Base-by-base conservation (phyloP, 2,329 filamentous ascomycete genomes). In the Cladophialophora bantiana region DNA sequence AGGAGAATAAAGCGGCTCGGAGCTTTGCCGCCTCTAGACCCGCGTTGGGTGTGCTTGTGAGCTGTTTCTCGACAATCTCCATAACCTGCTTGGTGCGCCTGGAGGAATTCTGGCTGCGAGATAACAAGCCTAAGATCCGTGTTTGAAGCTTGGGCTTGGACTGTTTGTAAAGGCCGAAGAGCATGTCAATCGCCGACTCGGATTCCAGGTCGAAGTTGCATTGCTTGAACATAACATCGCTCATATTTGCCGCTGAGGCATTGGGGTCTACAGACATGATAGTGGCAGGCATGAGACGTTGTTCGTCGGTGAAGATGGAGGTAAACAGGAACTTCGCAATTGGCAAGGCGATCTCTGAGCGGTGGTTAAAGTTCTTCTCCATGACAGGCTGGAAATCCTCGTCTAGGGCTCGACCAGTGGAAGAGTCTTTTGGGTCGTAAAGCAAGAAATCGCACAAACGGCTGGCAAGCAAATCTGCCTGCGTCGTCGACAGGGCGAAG, bases 181-280 rank as follows among this genome's bases (percentile, higher is more conserved):
- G 81, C 15, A 85, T 82, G 64, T 85, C 80, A 2, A 96, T 83
- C 1, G 93, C 78, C 0, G 77, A 72, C 9, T 82, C 73, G 68
- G 92, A 85, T 76, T 98, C 94, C 32, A 97, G 81, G 1, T 87
- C 82, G 9, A 86, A 82, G 34, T 83, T 85, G 35, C 87, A 90
- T 70, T 94, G 85, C 78, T 97, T 99, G 70, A 98, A 79, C 57
- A 96, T 87, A 73, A 97, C 93, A 64, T 97, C 93, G 0, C 92
- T 94, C n/a, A 92, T 82, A n/a, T 90, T 88, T 10, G 91, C 89
- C 42, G 97, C 89, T 7, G 90, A 87, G 40, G 89, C 92, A 71
- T 97, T 95, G 1, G 89, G 82, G 78, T 94, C 94, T 0, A 93
- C 89, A 32, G 93, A 90, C 4, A 94, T 93, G 75, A 91, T 93